phyloP scores from a whole-genome alignment of 202 grass and related monocot genomes.

The Carex sylvatica region DNA sequence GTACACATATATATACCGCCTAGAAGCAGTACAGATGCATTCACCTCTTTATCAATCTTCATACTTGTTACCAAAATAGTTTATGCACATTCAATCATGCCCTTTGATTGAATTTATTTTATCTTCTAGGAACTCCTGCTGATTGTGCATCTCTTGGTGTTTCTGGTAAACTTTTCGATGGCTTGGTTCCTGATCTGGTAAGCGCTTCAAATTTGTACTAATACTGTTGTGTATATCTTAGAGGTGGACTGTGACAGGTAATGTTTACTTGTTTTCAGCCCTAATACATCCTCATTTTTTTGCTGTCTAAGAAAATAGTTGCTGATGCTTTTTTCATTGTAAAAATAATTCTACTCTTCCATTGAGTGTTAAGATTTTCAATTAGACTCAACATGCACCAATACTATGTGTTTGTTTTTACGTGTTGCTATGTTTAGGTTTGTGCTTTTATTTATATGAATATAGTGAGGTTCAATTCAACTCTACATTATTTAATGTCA shows the following conservation, averaged over 20 bases:
- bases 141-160: conserved; percentile 91
- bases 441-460: not conserved
- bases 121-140: conserved; percentile 72
- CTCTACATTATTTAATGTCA: not conserved
- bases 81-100: not conserved
- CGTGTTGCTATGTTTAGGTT: not conserved
- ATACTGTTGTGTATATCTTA: conserved; percentile 7
- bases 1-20: not conserved
- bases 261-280: not conserved
- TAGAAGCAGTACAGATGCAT: not conserved
- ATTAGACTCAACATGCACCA: not conserved
- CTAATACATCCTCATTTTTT: not conserved
- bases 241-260: not conserved
- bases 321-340: not conserved
- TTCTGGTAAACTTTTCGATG: conserved; percentile 93
- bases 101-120: conserved; percentile 10
- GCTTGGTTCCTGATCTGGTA: conserved; percentile 86
- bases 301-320: not conserved
- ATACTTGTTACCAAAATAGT: conserved; percentile 20
- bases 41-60: conserved; percentile 3
- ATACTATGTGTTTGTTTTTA: not conserved
- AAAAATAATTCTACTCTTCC: not conserved
- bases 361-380: not conserved
- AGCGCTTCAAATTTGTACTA: conserved; percentile 27
- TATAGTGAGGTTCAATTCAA: not conserved